Percentiles rank a stretch among this genome's conserved stretches.
Evolutionary conservation across 2,329 filamentous ascomycete genomes (phyloP).

Genomic region (Pseudogymnoascus sp.): DNA sequence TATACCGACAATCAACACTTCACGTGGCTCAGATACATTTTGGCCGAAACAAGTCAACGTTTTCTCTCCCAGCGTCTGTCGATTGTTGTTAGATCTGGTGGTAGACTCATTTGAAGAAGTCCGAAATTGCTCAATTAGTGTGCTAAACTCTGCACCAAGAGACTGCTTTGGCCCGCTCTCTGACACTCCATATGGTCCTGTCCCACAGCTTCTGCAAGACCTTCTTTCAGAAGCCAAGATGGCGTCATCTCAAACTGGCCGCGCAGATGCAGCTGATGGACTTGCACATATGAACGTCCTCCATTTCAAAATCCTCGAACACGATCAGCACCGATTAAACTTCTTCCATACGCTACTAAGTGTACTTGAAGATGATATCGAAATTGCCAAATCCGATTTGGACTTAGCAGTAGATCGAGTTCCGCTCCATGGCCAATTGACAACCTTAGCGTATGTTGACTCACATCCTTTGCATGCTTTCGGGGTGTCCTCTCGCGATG

Average conservation of each 20-base stretch:
- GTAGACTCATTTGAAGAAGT: constrained; percentile 93
- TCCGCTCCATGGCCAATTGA: constrained; percentile 62
- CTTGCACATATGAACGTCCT: constrained; percentile 70
- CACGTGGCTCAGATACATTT: not conserved
- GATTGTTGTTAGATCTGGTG: constrained; percentile 66
- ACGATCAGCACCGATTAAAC: constrained; percentile 33
- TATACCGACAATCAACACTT: not conserved
- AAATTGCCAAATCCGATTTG: constrained; percentile 54
- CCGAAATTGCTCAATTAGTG: constrained; percentile 46
- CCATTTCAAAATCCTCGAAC: constrained; percentile 48
- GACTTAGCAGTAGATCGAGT: constrained; percentile 55
- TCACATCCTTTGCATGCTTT: not conserved
- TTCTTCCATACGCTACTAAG: constrained; percentile 51
- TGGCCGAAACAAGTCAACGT: constrained; percentile 22
- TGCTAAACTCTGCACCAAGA: constrained; percentile 43
- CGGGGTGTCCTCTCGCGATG: not conserved
- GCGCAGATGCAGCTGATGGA: constrained; percentile 88
- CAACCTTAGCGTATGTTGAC: constrained; percentile 48
- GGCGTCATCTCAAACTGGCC: constrained; percentile 60
- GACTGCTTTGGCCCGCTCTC: constrained; percentile 17
- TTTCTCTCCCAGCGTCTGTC: constrained; percentile 42
- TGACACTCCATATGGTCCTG: constrained; percentile 10
- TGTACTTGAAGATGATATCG: constrained; percentile 56
- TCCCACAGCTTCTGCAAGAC: constrained; percentile 32
- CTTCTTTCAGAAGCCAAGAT: constrained; percentile 46